These are phyloP conservation scores for Besnoitia besnoiti DNA, from an alignment of 169 alveolate genomes.

Conservation along the genomic window DNA sequence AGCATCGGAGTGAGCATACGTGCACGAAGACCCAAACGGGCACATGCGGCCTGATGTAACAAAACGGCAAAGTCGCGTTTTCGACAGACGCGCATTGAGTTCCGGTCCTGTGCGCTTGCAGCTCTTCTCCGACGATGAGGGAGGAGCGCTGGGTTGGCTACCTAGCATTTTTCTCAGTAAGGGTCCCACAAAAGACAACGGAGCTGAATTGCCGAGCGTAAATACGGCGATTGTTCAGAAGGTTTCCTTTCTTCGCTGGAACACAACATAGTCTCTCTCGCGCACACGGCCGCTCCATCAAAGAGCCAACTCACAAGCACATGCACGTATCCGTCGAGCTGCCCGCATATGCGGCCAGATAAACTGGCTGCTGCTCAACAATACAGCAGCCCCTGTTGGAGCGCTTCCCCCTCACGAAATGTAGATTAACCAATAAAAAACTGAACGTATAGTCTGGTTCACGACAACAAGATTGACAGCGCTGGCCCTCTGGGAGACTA, in stretches of 20 bases:
- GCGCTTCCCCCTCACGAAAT: too few species aligned
- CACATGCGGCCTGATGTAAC: constrained; percentile 14
- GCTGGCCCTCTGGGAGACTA: too few species aligned
- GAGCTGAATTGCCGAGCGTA: neutral
- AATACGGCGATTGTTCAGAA: neutral
- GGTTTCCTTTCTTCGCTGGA: neutral
- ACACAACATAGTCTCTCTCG: neutral
- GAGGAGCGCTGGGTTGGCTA: neutral
- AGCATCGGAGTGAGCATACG: constrained; percentile 22
- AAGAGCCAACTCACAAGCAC: too few species aligned
- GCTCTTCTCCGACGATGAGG: neutral
- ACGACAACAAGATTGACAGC: too few species aligned
- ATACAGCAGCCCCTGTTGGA: too few species aligned
- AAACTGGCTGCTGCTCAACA: too few species aligned
- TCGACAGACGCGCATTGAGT: constrained; percentile 27
- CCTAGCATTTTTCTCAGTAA: neutral
- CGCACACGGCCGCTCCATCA: neutral
- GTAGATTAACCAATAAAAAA: too few species aligned
- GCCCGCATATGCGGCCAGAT: too few species aligned
- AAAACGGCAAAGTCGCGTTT: constrained; percentile 18
- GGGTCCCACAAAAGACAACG: neutral
- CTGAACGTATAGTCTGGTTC: too few species aligned
- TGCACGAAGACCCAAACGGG: constrained; percentile 28
- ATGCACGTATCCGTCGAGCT: too few species aligned
- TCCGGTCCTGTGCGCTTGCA: constrained; percentile 23